Evolutionary conservation across 495 filamentous ascomycete species (phyloP).

Genomic region (Penicillium alfredii): DNA sequence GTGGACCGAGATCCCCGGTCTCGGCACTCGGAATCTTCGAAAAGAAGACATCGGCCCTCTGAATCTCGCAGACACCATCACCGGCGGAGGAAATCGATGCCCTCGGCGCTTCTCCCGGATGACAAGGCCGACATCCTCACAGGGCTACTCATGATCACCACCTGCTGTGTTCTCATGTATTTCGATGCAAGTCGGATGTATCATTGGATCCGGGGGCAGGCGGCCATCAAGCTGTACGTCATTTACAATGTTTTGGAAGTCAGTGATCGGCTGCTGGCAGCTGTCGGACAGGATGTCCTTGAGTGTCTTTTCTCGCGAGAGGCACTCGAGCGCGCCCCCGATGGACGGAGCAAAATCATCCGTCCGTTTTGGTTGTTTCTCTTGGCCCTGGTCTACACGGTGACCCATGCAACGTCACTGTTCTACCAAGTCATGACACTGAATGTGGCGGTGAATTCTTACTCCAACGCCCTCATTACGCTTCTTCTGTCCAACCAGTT

Average conservation of each 20-base stretch:
- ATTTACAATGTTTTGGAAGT: slow-evolving; percentile 96
- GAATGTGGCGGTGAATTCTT: slow-evolving; percentile 97
- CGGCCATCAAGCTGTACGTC: slow-evolving; percentile 95
- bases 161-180: slow-evolving; percentile 78
- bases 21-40: slow-evolving; percentile 17
- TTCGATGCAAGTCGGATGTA: slow-evolving; percentile 98
- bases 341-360: slow-evolving; percentile 88
- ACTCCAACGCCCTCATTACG: slow-evolving; percentile 90
- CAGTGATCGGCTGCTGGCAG: slow-evolving; percentile 78
- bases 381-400: slow-evolving; percentile 79
- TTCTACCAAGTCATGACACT: slow-evolving; percentile 98
- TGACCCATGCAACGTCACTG: slow-evolving; percentile 75
- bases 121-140: slow-evolving; percentile 95
- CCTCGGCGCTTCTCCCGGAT: slow-evolving; percentile 74
- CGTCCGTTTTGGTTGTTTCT: slow-evolving; percentile 88
- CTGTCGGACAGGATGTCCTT: slow-evolving; percentile 90
- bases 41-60: slow-evolving; percentile 27
- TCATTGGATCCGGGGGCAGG: slow-evolving; percentile 92
- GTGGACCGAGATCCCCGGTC: slow-evolving; percentile 20
- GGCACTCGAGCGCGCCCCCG: slow-evolving; percentile 77
- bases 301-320: slow-evolving; percentile 93
- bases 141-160: slow-evolving; percentile 76
- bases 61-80: slow-evolving; percentile 47
- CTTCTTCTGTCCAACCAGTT: slow-evolving; percentile 93
- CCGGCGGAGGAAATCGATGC: slow-evolving; percentile 72